Conservation (phyloP, 2,329 filamentous ascomycete genomes). For the Colletotrichum gloeosporioides region DNA sequence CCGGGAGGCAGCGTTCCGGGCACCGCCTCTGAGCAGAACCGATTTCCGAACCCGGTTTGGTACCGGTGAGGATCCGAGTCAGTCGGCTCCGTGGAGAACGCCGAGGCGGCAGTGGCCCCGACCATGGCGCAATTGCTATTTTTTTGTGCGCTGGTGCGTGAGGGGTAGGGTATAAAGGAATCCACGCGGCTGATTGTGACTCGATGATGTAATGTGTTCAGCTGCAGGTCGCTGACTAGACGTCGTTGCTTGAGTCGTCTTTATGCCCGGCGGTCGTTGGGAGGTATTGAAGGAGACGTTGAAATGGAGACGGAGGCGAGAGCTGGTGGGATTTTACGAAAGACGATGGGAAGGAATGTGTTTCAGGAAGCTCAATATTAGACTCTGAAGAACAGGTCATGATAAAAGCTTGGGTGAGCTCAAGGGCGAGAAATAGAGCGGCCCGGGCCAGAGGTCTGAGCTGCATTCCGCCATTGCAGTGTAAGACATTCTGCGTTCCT, state of each 20-base stretch:
- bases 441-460: background rate
- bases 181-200: background rate
- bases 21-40: conserved; percentile 49
- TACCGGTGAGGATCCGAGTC: conserved; percentile 53
- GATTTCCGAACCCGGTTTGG: conserved; percentile 62
- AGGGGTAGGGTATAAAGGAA: background rate
- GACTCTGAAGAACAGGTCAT: background rate
- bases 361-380: background rate
- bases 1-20: conserved; percentile 48
- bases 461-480: background rate
- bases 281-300: background rate
- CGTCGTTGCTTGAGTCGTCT: background rate
- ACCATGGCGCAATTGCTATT: background rate
- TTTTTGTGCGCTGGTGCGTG: background rate
- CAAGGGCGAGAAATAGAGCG: background rate
- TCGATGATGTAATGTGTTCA: conserved; percentile 1
- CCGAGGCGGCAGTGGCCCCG: conserved; percentile 25
- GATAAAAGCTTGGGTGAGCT: background rate
- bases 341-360: background rate
- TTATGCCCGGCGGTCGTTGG: background rate
- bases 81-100: conserved; percentile 26
- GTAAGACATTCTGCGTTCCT: background rate
- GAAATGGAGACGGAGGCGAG: background rate
- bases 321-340: background rate
- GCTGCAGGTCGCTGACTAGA: conserved; percentile 3